phyloP scores from a whole-genome alignment of 202 grass and related monocot genomes.

The Sporobolus alterniflorus region DNA sequence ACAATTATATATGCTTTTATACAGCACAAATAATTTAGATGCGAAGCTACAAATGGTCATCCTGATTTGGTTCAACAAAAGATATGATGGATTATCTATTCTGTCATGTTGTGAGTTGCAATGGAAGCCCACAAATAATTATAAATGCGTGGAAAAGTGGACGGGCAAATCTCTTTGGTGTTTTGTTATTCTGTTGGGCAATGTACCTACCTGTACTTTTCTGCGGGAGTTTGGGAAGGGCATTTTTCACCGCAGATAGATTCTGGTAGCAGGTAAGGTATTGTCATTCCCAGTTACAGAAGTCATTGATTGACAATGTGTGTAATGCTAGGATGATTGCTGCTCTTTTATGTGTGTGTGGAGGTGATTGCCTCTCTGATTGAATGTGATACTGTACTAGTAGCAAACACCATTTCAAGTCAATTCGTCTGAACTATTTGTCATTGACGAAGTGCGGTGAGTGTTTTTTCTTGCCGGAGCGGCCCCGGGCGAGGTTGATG shows the following conservation, averaged over 20 bases:
- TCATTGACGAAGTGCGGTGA: constrained; percentile 32
- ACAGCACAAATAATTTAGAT: background rate
- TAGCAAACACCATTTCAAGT: constrained; percentile 9
- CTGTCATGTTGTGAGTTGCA: too few species aligned
- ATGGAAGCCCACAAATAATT: too few species aligned
- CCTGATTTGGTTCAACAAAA: background rate
- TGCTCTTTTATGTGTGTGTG: background rate
- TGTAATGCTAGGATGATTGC: constrained; percentile 13
- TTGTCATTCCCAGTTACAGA: background rate
- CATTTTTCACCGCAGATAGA: background rate
- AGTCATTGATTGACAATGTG: background rate
- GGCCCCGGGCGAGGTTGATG: constrained; percentile 14
- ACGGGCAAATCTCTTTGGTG: too few species aligned
- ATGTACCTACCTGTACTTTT: background rate
- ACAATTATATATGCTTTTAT: background rate
- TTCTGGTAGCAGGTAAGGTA: too few species aligned
- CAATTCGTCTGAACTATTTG: constrained; percentile 32
- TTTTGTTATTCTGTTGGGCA: background rate
- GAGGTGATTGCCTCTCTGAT: background rate
- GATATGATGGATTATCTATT: too few species aligned
- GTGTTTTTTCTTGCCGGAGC: too few species aligned
- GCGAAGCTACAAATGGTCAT: background rate
- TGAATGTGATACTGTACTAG: background rate
- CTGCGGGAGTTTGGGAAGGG: background rate
- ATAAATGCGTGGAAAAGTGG: too few species aligned